A percentile compares a stretch with the other conserved stretches of the same genome.
phyloP scores from a whole-genome alignment of 106 monocot species.

The Ottelia alismoides region DNA sequence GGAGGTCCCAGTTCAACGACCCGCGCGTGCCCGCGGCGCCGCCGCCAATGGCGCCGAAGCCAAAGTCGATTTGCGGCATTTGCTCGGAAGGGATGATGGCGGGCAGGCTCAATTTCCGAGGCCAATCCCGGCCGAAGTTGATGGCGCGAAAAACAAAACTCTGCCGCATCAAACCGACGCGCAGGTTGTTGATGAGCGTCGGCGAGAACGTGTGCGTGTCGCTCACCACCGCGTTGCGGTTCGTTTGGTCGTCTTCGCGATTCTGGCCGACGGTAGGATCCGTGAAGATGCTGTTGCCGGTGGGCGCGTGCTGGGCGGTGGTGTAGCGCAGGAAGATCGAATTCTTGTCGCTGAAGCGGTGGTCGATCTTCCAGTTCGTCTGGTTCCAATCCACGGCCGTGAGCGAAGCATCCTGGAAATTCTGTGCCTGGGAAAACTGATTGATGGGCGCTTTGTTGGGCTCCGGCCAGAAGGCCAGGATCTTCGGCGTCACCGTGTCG shows the following conservation, averaged over 20 bases:
- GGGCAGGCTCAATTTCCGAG: background rate
- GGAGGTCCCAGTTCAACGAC: background rate
- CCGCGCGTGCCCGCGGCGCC: no score
- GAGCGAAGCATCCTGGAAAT: background rate
- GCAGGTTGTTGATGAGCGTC: background rate
- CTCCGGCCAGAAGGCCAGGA: background rate
- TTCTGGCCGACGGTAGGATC: no score
- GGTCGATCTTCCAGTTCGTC: no score
- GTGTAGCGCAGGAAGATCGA: no score
- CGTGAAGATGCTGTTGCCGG: background rate
- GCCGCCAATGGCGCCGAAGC: background rate
- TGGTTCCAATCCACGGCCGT: no score
- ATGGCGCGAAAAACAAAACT: background rate
- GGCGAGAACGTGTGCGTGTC: background rate
- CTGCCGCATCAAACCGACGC: background rate
- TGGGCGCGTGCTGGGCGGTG: no score
- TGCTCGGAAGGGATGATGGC: background rate
- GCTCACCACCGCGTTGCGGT: background rate
- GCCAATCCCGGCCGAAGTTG: background rate
- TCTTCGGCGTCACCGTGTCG: background rate
- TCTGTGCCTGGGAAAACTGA: background rate
- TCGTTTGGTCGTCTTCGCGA: no score
- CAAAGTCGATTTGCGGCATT: background rate
- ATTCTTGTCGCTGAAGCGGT: no score
- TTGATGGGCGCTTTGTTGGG: background rate